These are phyloP conservation scores for Piper betle DNA, from an alignment of 164 flowering plant species.

Conservation along the genomic window DNA sequence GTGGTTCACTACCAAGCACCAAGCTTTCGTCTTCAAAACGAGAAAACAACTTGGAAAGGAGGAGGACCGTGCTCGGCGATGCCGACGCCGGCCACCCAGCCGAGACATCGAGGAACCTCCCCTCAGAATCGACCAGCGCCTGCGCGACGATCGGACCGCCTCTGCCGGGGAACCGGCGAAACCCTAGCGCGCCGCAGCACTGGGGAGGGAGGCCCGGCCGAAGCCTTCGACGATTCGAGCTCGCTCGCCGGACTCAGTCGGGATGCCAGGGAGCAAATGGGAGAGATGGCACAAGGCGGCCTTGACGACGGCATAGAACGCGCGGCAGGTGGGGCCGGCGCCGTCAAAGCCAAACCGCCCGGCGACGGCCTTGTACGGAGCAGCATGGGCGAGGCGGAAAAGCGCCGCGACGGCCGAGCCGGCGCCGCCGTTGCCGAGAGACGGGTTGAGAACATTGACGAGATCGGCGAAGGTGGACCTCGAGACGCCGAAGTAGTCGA, in stretches of 20 bases:
- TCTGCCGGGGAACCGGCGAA: slow-evolving; percentile 24
- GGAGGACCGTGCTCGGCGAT: slow-evolving; percentile 31
- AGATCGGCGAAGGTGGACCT: slow-evolving; percentile 41
- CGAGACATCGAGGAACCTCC: slow-evolving; percentile 73
- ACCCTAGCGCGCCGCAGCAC: slow-evolving; percentile 65
- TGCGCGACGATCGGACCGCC: slow-evolving; percentile 34
- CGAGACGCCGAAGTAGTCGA: slow-evolving; percentile 42
- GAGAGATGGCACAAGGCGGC: slow-evolving; percentile 37
- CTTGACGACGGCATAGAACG: slow-evolving; percentile 47
- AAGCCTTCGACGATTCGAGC: neutral
- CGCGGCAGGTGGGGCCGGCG: slow-evolving; percentile 31
- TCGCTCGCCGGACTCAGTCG: slow-evolving; percentile 22
- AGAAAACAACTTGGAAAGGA: slow-evolving; percentile 31
- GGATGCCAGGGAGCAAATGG: slow-evolving; percentile 26
- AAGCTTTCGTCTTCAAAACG: slow-evolving; percentile 41
- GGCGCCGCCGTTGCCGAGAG: slow-evolving; percentile 12
- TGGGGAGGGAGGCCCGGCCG: slow-evolving; percentile 50
- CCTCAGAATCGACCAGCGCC: slow-evolving; percentile 68
- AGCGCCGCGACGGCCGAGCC: slow-evolving; percentile 43
- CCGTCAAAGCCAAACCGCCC: slow-evolving; percentile 45
- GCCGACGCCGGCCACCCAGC: slow-evolving; percentile 70
- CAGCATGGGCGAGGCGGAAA: slow-evolving; percentile 54
- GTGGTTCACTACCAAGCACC: slow-evolving; percentile 34
- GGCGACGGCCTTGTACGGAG: slow-evolving; percentile 33
- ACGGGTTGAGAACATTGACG: slow-evolving; percentile 28